These are phyloP conservation scores for Yamagishiella unicocca DNA, from an alignment of 139 green algal species.

Conservation along the genomic window DNA sequence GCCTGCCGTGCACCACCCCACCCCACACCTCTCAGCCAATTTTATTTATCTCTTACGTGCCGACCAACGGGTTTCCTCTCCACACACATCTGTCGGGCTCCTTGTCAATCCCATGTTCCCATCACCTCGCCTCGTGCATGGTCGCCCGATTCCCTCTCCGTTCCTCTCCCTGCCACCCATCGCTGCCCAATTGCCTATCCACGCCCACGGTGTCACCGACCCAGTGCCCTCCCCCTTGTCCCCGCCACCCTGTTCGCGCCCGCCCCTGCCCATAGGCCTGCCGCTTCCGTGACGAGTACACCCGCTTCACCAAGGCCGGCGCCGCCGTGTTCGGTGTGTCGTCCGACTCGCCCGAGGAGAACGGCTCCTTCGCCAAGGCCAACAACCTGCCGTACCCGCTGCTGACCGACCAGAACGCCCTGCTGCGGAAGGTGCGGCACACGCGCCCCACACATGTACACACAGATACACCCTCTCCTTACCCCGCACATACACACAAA, in stretches of 20 bases:
- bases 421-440: constrained; percentile 64
- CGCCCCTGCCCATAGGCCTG: constrained; percentile 57
- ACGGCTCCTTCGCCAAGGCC: constrained; percentile 67
- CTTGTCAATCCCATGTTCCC: no score
- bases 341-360: constrained; percentile 62
- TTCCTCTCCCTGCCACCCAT: no score
- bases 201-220: no score
- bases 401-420: constrained; percentile 61
- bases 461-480: background rate
- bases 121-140: no score
- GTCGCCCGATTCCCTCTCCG: no score
- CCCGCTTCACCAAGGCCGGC: constrained; percentile 56
- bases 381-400: constrained; percentile 70
- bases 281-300: constrained; percentile 77
- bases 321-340: constrained; percentile 75
- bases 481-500: no score
- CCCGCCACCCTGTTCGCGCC: background rate
- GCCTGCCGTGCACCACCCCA: no score
- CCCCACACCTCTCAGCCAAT: no score
- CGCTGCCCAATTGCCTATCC: no score
- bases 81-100: no score
- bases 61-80: no score
- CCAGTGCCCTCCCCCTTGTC: background rate
- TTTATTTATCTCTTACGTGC: no score
- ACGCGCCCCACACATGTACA: background rate